Percentiles rank a stretch among this genome's conserved stretches.
Conservation (phyloP, 768 basidiomycete genomes). For the Tremella fuciformis region DNA sequence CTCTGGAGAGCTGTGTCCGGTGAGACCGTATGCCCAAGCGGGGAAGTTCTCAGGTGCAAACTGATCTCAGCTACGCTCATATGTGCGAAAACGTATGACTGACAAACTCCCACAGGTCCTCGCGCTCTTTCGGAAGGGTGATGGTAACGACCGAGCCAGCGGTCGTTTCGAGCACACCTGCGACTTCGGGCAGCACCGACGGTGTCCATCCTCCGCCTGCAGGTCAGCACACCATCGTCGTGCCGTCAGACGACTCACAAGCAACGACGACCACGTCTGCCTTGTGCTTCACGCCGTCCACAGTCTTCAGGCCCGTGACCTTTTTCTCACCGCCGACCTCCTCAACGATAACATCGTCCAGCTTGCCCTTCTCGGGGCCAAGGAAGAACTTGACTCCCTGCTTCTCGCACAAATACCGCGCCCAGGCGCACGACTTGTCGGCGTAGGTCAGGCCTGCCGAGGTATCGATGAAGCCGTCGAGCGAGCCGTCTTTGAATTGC, state of each 20-base stretch:
- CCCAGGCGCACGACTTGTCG: conserved; percentile 27
- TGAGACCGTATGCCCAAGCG: conserved; percentile 33
- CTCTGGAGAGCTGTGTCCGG: conserved; percentile 26
- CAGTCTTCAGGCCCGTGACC: conserved; percentile 22
- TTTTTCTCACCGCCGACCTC: conserved; percentile 9
- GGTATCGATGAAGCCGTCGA: conserved; percentile 26
- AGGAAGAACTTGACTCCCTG: conserved; percentile 29
- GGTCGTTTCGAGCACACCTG: conserved; percentile 19
- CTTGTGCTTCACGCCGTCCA: conserved; percentile 17
- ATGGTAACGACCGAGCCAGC: conserved; percentile 21
- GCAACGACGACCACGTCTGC: conserved; percentile 23
- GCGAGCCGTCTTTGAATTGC: conserved; percentile 12
- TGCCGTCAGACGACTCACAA: conserved; percentile 11
- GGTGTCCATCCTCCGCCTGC: conserved; percentile 25
- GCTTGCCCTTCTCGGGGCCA: conserved; percentile 18
- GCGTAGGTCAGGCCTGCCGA: conserved; percentile 23
- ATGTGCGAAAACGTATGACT: background rate
- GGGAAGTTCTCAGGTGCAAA: conserved; percentile 33
- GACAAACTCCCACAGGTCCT: conserved; percentile 15
- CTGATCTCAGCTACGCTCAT: conserved; percentile 1
- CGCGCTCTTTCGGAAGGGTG: conserved; percentile 16
- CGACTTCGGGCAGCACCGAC: conserved; percentile 17
- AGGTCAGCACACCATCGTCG: background rate
- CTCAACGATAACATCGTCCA: conserved; percentile 13
- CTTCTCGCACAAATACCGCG: conserved; percentile 15